phyloP scores from a whole-genome alignment of 495 filamentous ascomycete genomes.

The Penicillium egyptiacum region DNA sequence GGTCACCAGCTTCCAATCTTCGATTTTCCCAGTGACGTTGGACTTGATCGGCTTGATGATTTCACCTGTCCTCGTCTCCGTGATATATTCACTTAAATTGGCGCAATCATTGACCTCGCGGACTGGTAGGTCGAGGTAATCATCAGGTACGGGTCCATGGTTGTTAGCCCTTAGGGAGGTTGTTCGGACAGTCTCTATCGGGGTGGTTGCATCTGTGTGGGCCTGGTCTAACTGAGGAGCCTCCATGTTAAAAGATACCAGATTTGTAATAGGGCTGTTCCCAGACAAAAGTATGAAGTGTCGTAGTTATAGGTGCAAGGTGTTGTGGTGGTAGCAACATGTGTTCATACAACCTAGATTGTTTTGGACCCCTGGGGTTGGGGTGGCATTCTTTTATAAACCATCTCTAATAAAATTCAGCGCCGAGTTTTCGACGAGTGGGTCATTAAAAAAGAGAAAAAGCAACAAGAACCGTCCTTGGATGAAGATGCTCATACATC shows the following conservation, averaged over 20 bases:
- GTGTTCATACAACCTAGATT: background rate
- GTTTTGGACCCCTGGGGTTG: background rate
- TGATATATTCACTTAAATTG: constrained; percentile 62
- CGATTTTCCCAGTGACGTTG: constrained; percentile 49
- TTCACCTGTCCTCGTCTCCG: constrained; percentile 58
- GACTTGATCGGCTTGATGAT: constrained; percentile 58
- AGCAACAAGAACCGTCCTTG: constrained; percentile 8
- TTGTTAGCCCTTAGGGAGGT: constrained; percentile 26
- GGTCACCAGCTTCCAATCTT: constrained; percentile 69
- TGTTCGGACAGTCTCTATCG: constrained; percentile 9
- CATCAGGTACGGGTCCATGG: constrained; percentile 15
- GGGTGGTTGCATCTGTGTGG: constrained; percentile 22
- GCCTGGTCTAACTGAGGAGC: constrained; percentile 13
- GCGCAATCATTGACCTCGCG: constrained; percentile 60
- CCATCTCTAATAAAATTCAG: background rate
- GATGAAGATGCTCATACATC: background rate
- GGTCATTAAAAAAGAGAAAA: constrained; percentile 3
- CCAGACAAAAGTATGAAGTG: constrained; percentile 6
- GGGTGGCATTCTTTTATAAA: constrained; percentile 20
- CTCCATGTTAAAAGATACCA: constrained; percentile 20
- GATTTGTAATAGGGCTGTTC: constrained; percentile 6
- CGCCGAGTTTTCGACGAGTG: constrained; percentile 8
- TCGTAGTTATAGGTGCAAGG: background rate
- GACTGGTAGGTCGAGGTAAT: constrained; percentile 56
- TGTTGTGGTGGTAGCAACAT: background rate